Evolutionary conservation across 2,329 filamentous ascomycete species (phyloP).

Genomic region (Penicillium palitans): DNA sequence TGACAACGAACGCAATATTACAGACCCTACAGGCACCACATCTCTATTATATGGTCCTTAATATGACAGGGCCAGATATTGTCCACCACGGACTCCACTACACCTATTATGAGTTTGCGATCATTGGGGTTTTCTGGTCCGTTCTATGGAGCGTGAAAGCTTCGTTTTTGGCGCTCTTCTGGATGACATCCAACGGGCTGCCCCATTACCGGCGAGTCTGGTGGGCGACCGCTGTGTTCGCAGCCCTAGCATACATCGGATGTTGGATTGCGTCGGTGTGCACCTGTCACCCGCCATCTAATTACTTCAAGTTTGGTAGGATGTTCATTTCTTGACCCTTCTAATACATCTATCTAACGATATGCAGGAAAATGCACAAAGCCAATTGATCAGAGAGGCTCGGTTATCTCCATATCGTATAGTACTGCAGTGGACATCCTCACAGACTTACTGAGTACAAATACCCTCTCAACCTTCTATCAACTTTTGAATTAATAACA

Average conservation of each 20-base stretch:
- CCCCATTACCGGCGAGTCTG: constrained; percentile 20
- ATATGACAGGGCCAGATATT: constrained; percentile 12
- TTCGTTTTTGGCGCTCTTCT: constrained; percentile 24
- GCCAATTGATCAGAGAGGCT: constrained; percentile 16
- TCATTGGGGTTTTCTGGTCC: constrained; percentile 26
- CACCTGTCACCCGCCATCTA: constrained; percentile 21
- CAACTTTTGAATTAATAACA: background rate
- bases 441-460: constrained; percentile 28
- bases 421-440: constrained; percentile 26
- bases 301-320: constrained; percentile 21
- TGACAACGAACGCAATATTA: constrained; percentile 21
- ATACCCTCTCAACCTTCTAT: background rate
- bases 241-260: constrained; percentile 14
- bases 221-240: constrained; percentile 14
- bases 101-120: constrained; percentile 19
- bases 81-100: constrained; percentile 16
- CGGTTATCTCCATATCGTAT: constrained; percentile 22
- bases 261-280: constrained; percentile 22
- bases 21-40: constrained; percentile 24
- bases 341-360: background rate
- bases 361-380: constrained; percentile 17
- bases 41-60: constrained; percentile 21
- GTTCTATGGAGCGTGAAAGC: constrained; percentile 25
- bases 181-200: constrained; percentile 18
- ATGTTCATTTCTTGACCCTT: background rate